Conservation (phyloP, 257 asterid genomes). For the Pogostemon cablin region DNA sequence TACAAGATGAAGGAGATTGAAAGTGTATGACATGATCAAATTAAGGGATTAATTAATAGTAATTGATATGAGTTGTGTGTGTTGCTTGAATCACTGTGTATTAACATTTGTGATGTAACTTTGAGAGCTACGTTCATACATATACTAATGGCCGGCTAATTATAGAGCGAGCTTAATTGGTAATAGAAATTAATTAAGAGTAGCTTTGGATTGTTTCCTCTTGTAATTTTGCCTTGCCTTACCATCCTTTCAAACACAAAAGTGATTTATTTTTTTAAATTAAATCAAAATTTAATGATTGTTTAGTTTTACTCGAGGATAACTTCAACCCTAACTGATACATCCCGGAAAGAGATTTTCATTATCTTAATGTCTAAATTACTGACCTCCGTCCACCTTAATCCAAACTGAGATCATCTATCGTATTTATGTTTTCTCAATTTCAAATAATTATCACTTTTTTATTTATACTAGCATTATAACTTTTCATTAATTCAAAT, state of each 20-base stretch:
- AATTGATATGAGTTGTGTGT: too few species aligned
- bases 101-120: conserved; percentile 20
- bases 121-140: conserved; percentile 29
- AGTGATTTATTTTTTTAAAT: background rate
- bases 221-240: conserved; percentile 35
- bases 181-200: background rate
- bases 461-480: too few species aligned
- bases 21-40: background rate
- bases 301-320: background rate
- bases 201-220: conserved; percentile 29
- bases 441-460: too few species aligned
- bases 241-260: conserved; percentile 28
- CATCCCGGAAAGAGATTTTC: too few species aligned
- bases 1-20: background rate
- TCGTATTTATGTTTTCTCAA: too few species aligned
- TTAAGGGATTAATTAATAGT: too few species aligned
- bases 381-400: too few species aligned
- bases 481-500: too few species aligned
- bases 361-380: too few species aligned
- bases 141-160: conserved; percentile 52
- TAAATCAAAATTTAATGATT: background rate
- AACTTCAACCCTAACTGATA: too few species aligned
- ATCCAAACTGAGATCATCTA: too few species aligned
- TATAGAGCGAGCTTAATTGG: background rate
- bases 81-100: conserved; percentile 10